Evolutionary conservation across 2,329 filamentous ascomycete genomes (phyloP).

Genomic region (Trichoderma sp.): DNA sequence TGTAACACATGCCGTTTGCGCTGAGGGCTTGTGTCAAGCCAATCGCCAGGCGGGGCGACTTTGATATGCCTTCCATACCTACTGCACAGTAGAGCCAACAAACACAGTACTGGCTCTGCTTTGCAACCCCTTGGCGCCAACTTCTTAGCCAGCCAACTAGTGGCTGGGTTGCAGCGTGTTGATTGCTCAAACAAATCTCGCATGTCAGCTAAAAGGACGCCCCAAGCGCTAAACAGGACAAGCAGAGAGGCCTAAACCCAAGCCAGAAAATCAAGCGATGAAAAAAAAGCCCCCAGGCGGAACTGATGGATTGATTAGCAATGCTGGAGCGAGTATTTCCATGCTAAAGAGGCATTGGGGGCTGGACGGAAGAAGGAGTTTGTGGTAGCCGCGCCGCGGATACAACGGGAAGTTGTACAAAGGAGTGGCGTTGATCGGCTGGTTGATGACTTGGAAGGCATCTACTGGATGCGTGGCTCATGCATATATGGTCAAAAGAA

Average conservation of each 20-base stretch:
- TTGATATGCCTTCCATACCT: constrained; percentile 1
- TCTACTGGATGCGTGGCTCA: neutral
- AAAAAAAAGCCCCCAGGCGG: neutral
- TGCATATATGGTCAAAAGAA: neutral
- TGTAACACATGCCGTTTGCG: neutral
- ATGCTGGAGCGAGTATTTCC: neutral
- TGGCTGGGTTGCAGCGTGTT: neutral
- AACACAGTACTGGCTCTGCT: neutral
- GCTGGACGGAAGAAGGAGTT: neutral
- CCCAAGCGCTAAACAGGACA: neutral
- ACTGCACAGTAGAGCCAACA: neutral
- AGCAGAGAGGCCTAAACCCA: constrained; percentile 5
- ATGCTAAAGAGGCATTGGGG: neutral
- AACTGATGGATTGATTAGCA: neutral
- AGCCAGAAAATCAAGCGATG: neutral
- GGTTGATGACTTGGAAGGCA: neutral
- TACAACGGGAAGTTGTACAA: neutral
- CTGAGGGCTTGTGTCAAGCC: neutral
- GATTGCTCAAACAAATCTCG: neutral
- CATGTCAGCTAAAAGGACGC: neutral
- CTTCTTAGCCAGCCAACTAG: neutral
- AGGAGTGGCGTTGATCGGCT: neutral
- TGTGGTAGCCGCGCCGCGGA: neutral
- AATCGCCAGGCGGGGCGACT: neutral
- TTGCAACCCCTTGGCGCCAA: neutral